Percentiles rank a stretch among this genome's conserved stretches.
These are phyloP conservation scores for Aleurites moluccanus DNA, from an alignment of 441 rosid species.

Conservation along the genomic window DNA sequence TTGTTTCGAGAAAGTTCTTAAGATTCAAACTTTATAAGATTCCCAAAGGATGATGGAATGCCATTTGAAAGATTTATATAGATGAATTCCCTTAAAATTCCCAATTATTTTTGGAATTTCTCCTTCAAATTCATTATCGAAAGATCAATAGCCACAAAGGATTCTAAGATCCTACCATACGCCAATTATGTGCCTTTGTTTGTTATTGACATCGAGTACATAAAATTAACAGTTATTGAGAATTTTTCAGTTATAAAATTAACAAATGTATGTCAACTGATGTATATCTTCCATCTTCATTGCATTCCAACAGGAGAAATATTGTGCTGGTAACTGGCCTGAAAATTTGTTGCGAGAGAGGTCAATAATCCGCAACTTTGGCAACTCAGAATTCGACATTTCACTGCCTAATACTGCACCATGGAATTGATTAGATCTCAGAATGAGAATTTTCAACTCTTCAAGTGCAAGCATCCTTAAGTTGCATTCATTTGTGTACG, in stretches of 20 bases:
- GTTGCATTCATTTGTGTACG: neutral
- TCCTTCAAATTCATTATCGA: constrained; percentile 48
- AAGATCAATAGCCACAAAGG: constrained; percentile 49
- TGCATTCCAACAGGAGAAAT: constrained; percentile 41
- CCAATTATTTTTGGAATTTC: constrained; percentile 49
- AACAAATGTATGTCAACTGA: constrained; percentile 14
- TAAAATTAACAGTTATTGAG: constrained; percentile 24
- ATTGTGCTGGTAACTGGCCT: constrained; percentile 49
- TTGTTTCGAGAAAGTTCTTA: too few relatives aligned
- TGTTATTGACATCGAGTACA: constrained; percentile 31
- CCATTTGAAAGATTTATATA: constrained; percentile 50
- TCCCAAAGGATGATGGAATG: constrained; percentile 51
- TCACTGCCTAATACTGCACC: constrained; percentile 14
- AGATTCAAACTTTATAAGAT: too few relatives aligned
- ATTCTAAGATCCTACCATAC: constrained; percentile 55
- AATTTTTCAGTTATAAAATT: neutral
- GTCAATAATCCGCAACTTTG: constrained; percentile 47
- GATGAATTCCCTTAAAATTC: constrained; percentile 45
- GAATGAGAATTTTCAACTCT: constrained; percentile 16
- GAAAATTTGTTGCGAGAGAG: constrained; percentile 59
- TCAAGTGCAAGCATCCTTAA: constrained; percentile 22
- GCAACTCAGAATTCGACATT: constrained; percentile 23
- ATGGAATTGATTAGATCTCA: constrained; percentile 22
- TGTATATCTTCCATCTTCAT: constrained; percentile 45
- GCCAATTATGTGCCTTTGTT: constrained; percentile 33